phyloP scores from a whole-genome alignment of 2,329 filamentous ascomycete species.

The Mollisiaceae sp. region DNA sequence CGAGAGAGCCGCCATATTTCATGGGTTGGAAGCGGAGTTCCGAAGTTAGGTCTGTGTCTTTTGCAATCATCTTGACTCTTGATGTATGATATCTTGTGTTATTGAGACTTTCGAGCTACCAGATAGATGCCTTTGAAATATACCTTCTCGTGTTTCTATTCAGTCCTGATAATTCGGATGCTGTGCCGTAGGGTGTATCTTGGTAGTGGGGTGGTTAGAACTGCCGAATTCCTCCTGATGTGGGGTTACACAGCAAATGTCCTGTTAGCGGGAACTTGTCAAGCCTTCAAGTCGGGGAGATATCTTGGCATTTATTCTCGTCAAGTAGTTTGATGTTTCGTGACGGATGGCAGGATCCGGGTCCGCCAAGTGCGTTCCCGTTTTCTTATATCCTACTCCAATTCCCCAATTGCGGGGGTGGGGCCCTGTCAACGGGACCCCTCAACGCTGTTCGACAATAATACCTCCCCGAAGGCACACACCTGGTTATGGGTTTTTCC shows the following conservation, averaged over 20 bases:
- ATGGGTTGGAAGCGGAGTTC: conserved; percentile 30
- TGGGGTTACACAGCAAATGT: not conserved
- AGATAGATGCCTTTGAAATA: not conserved
- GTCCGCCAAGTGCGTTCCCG: not conserved
- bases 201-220: conserved; percentile 6
- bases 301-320: not conserved
- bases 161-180: not conserved
- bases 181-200: not conserved
- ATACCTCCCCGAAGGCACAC: not conserved
- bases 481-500: no score
- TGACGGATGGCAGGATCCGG: not conserved
- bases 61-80: conserved; percentile 23
- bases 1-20: conserved; percentile 33
- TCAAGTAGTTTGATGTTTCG: not conserved
- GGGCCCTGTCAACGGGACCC: not conserved
- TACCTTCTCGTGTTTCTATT: not conserved
- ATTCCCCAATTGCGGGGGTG: conserved; percentile 4
- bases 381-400: not conserved
- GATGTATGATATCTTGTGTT: not conserved
- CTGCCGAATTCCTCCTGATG: conserved; percentile 9
- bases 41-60: conserved; percentile 19
- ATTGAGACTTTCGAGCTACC: not conserved
- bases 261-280: not conserved
- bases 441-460: not conserved
- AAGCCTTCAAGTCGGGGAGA: not conserved